A percentile compares a stretch with the other conserved stretches of the same genome.
These are phyloP conservation scores for Phytophthora podocarpi DNA, from an alignment of 352 stramenopile species.

Conservation along the genomic window DNA sequence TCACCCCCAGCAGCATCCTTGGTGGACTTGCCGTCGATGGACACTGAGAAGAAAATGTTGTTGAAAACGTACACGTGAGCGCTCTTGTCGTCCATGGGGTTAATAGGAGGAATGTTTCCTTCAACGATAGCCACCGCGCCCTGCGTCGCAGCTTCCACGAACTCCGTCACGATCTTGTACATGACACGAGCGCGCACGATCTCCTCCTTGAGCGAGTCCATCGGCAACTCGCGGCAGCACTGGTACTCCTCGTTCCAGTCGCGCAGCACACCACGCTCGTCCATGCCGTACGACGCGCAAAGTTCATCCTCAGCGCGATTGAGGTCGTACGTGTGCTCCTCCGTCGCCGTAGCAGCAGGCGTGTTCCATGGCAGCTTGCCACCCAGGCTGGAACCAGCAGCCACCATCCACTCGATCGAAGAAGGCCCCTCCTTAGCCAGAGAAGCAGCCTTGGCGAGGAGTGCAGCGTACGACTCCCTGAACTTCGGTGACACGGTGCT, in stretches of 20 bases:
- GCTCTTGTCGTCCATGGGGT: conserved; percentile 93
- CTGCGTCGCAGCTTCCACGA: conserved; percentile 91
- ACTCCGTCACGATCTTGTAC: conserved; percentile 96
- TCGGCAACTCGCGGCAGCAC: conserved; percentile 85
- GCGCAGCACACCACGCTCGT: conserved; percentile 90
- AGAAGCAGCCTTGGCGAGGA: conserved; percentile 80
- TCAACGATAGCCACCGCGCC: conserved; percentile 94
- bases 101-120: conserved; percentile 95
- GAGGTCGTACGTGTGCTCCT: conserved; percentile 75
- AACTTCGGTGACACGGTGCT: conserved; percentile 75
- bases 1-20: conserved; percentile 74
- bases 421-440: conserved; percentile 77
- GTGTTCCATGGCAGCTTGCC: conserved; percentile 87
- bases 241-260: conserved; percentile 99
- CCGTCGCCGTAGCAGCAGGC: conserved; percentile 30
- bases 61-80: conserved; percentile 98
- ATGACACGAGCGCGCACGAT: conserved; percentile 93
- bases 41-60: conserved; percentile 97
- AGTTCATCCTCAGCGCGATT: conserved; percentile 92
- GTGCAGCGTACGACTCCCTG: conserved; percentile 63
- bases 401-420: conserved; percentile 89
- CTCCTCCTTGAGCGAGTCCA: conserved; percentile 83
- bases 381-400: conserved; percentile 72
- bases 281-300: conserved; percentile 89
- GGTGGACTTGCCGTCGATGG: conserved; percentile 73